These are phyloP conservation scores for Diaporthe longicolla DNA, from an alignment of 2,329 filamentous ascomycete species.

Conservation along the genomic window DNA sequence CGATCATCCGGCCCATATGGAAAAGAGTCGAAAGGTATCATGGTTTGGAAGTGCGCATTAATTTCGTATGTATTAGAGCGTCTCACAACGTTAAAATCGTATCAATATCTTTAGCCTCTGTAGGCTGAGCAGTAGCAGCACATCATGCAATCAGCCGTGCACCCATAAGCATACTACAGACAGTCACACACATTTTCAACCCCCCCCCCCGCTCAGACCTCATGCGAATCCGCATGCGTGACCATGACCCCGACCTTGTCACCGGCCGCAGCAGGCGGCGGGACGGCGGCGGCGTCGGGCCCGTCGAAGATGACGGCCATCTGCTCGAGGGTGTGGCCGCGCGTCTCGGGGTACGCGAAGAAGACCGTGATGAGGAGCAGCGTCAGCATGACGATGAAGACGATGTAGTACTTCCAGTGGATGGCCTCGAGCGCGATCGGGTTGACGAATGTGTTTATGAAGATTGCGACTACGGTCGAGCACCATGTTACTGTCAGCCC, in stretches of 20 bases:
- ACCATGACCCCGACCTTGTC: slow-evolving; percentile 14
- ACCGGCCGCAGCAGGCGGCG: background rate
- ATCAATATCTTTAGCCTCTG: background rate
- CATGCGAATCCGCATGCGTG: background rate
- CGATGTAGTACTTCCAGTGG: slow-evolving; percentile 47
- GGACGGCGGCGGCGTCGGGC: slow-evolving; percentile 20
- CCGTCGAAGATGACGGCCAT: slow-evolving; percentile 35
- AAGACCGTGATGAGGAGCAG: slow-evolving; percentile 40
- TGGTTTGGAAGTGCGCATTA: background rate
- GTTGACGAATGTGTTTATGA: slow-evolving; percentile 45
- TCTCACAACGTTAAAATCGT: background rate
- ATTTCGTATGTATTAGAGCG: background rate
- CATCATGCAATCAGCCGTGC: too few species aligned
- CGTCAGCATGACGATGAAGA: slow-evolving; percentile 43
- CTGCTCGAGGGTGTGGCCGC: slow-evolving; percentile 35
- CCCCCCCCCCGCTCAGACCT: background rate
- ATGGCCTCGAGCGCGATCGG: slow-evolving; percentile 44
- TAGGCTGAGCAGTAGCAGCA: too few species aligned
- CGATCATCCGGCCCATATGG: too few species aligned
- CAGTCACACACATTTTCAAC: too few species aligned
- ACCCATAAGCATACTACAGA: too few species aligned
- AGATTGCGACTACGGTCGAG: slow-evolving; percentile 34
- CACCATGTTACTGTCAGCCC: slow-evolving; percentile 53
- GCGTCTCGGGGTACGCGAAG: slow-evolving; percentile 44
- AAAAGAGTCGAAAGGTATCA: too few species aligned